These are phyloP conservation scores for Hypoxylon cercidicola DNA, from an alignment of 495 filamentous ascomycete genomes.

Conservation along the genomic window DNA sequence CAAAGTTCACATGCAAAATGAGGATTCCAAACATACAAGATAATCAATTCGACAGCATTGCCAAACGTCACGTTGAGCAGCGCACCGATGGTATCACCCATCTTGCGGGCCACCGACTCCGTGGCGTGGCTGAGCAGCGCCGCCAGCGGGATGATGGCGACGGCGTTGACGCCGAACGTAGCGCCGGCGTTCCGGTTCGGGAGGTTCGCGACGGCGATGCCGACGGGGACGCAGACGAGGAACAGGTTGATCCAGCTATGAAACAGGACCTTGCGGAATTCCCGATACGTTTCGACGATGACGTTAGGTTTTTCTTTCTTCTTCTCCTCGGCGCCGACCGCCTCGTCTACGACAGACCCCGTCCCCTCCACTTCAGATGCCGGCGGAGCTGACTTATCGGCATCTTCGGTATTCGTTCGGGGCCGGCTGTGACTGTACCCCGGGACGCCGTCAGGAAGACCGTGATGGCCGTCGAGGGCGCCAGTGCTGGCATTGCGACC, in stretches of 20 bases:
- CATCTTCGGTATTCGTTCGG: constrained; percentile 39
- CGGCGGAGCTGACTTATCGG: constrained; percentile 44
- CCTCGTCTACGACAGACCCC: constrained; percentile 64
- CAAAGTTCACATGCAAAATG: neutral
- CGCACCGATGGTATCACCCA: constrained; percentile 84
- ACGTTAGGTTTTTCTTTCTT: constrained; percentile 58
- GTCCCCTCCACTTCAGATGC: constrained; percentile 65
- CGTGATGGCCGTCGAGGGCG: constrained; percentile 32
- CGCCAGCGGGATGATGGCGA: constrained; percentile 85
- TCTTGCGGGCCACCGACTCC: constrained; percentile 78
- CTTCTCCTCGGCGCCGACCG: too few species aligned
- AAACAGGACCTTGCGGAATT: constrained; percentile 65
- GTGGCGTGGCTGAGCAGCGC: constrained; percentile 83
- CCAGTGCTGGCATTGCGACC: constrained; percentile 41
- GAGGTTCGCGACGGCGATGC: constrained; percentile 71
- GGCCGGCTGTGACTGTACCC: constrained; percentile 4
- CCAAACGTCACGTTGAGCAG: constrained; percentile 89
- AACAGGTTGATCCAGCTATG: constrained; percentile 83
- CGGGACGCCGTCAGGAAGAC: constrained; percentile 18
- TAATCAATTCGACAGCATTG: constrained; percentile 90
- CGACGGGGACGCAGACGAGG: constrained; percentile 81
- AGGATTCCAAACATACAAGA: constrained; percentile 65
- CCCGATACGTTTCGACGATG: constrained; percentile 58
- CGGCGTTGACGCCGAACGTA: constrained; percentile 81
- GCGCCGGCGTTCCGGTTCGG: constrained; percentile 46